Evolutionary conservation across 1,284 basidiomycete genomes (phyloP), one percentile per base, ranked within the genome.

Genomic region (Volvariella volvacea): DNA sequence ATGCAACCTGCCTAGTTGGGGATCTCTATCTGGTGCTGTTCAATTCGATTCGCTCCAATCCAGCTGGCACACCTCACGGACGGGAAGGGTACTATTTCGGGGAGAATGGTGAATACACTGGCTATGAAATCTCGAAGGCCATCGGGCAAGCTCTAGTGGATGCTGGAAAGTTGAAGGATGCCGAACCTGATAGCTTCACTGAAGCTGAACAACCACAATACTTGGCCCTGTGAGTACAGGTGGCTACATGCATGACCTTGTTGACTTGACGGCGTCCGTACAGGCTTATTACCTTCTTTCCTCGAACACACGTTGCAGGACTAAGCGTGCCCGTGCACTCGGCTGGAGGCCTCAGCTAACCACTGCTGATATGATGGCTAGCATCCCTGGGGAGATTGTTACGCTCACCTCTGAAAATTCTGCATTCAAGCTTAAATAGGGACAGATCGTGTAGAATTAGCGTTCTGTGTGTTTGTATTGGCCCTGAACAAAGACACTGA

Each of bases 261-360:
- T 40, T 52, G 51, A 41, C 65, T 64, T 40, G 48, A 55, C 48
- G 15, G 36, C 17, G 20, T 21, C 3, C 17, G 36, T 10, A n/a
- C 7, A 2, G 8, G 15, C 31, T 7, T 32, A 32, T 32, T n/a
- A 32, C n/a, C n/a, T 9, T 32, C 9, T 32, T n/a, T 32, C 30
- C n/a, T 9, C 9, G n/a, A 46, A 46, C 22, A 30, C 44, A 25
- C 44, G 44, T 14, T 17, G 25, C 19, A 41, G n/a, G 16, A 39
- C 28, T 4, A 32, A 25, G 3, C 39, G 32, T 10, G 17, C 44
- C 2, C 22, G 14, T 42, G 57, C 57, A 3, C 61, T 74, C 42
- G 73, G 74, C 3, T 72, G 70, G 66, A 57, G 52, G 25, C 64
- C 65, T 3, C 56, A 52, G 44, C 64, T 59, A 53, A 65, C 56